These are phyloP conservation scores for Hyphodiscus hymeniophilus DNA, from an alignment of 495 filamentous ascomycete genomes.

Conservation along the genomic window DNA sequence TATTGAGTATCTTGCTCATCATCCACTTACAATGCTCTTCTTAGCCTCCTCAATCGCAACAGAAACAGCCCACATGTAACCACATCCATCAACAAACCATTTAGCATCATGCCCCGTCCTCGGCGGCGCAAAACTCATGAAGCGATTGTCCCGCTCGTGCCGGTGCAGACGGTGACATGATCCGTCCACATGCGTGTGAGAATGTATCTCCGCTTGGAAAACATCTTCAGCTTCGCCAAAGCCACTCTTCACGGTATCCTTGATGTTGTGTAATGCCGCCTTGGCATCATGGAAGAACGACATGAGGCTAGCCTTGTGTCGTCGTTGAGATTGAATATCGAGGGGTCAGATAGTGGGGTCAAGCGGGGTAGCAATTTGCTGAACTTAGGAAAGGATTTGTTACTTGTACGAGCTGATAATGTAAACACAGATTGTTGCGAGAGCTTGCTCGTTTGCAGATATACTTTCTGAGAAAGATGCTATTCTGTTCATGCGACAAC, in stretches of 20 bases:
- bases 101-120: conserved; percentile 71
- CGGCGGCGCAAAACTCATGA: conserved; percentile 78
- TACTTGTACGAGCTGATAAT: no score
- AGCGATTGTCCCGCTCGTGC: conserved; percentile 52
- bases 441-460: no score
- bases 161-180: conserved; percentile 25
- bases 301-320: conserved; percentile 8
- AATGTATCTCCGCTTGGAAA: conserved; percentile 25
- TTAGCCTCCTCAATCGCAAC: conserved; percentile 73
- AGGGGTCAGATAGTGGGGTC: neutral
- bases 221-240: conserved; percentile 9
- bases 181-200: conserved; percentile 31
- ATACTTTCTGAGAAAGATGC: no score
- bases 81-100: conserved; percentile 91
- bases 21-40: conserved; percentile 75
- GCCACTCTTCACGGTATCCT: conserved; percentile 4
- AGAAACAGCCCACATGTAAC: conserved; percentile 87
- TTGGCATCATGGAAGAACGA: conserved; percentile 12
- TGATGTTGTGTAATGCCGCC: conserved; percentile 1
- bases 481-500: no score
- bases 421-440: no score
- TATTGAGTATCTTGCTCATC: no score
- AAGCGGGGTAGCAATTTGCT: neutral
- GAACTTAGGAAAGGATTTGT: no score
- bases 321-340: neutral